Evolutionary conservation across 495 filamentous ascomycete species (phyloP), one percentile per base, ranked within the genome.

Genomic region (Polyplosphaeria fusca): DNA sequence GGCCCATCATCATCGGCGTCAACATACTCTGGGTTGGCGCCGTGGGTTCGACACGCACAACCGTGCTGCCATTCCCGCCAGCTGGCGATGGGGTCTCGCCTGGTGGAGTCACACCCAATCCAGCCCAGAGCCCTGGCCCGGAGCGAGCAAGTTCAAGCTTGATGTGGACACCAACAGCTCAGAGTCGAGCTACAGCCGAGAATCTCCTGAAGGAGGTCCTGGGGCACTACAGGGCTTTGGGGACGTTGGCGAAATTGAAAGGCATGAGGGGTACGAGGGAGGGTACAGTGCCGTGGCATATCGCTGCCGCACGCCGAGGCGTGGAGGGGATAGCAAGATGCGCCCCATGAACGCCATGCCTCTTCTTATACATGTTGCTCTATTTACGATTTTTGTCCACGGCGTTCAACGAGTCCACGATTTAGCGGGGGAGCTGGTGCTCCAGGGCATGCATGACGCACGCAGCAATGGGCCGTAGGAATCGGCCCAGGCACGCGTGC

Each of bases 241-340:
- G 81, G 0, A 82, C 84, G 24, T 74, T 96, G 66, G 88, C 87
- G 23, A 78, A 85, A 50, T 79, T 81, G 24, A 79, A 84, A 56
- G 87, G 88, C 3, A 75, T 87, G 39, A 75, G 82, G 46, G 80
- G 83, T 42, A 74, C 76, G 18, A 82, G 82, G 42, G 71, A 68
- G 22, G 84, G 85, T 53, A 78, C 85, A 0, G 67, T 91, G 60
- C 91, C 91, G 20, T 92, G 88, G 86, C 91, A 96, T 77, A 77
- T 96, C 57, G 86, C 82, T 23, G 86, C 82, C n/a, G 90, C 85
- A 26, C 77, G 86, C 62, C 84, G 85, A 69, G 87, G 76, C 1
- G 79, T 78, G 4, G 74, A 78, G 61, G 82, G 71, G n/a, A n/a
- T n/a, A n/a, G n/a, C n/a, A n/a, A n/a, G n/a, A n/a, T n/a, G n/a